Evolutionary conservation across 257 asterid genomes (phyloP).

Genomic region (Nicotiana paniculata): DNA sequence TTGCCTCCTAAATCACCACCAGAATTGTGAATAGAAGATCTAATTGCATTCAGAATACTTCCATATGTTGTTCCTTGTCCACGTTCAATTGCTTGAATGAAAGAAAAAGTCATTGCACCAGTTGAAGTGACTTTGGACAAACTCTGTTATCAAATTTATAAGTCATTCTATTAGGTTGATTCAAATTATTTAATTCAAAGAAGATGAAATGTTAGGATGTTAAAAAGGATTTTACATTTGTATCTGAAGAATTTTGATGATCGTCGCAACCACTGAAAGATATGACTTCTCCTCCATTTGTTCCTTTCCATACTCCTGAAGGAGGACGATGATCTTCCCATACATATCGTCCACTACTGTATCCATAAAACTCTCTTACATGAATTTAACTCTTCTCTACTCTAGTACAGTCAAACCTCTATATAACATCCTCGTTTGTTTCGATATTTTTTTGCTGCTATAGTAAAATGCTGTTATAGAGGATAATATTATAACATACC

Average conservation of each 20-base stretch:
- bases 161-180: background rate
- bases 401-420: too few species aligned
- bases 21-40: conserved; percentile 57
- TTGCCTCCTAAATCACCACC: conserved; percentile 43
- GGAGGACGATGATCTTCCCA: conserved; percentile 98
- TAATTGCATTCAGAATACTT: conserved; percentile 62
- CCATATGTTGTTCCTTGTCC: conserved; percentile 80
- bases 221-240: conserved; percentile 37
- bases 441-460: too few species aligned
- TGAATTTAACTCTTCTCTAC: too few species aligned
- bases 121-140: conserved; percentile 81
- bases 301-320: conserved; percentile 90
- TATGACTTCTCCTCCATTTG: conserved; percentile 93
- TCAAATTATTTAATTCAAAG: background rate
- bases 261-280: conserved; percentile 96
- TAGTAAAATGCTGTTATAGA: too few species aligned
- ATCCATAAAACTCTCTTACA: background rate
- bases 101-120: conserved; percentile 91
- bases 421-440: too few species aligned
- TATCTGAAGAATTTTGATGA: conserved; percentile 86
- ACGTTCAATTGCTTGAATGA: conserved; percentile 81
- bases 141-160: conserved; percentile 35
- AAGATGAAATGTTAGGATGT: background rate
- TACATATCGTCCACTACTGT: conserved; percentile 59
- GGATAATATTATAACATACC: too few species aligned